These are phyloP conservation scores for Cinnamomum micranthum DNA, from an alignment of 164 flowering plant species.

Conservation along the genomic window DNA sequence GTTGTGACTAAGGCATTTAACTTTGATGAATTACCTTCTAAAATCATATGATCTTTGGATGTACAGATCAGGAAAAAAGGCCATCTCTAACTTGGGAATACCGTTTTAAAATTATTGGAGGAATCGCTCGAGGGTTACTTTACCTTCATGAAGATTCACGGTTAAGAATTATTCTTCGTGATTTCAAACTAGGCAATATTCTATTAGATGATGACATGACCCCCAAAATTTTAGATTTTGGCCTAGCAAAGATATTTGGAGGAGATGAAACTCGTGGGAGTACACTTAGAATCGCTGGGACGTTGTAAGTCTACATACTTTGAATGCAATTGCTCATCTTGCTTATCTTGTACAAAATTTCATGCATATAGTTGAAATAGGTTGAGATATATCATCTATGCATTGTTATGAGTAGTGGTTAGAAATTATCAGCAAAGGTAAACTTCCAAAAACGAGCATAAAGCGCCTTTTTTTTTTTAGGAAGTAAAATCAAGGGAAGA, in stretches of 20 bases:
- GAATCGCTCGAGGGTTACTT: conserved; percentile 27
- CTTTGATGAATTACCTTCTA: too few relatives aligned
- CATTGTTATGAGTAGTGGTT: too few relatives aligned
- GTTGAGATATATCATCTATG: too few relatives aligned
- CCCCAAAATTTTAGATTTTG: conserved; percentile 43
- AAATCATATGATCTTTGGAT: background rate
- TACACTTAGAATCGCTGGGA: conserved; percentile 24
- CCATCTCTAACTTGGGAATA: conserved; percentile 22
- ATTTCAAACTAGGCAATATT: conserved; percentile 35
- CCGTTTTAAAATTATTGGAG: conserved; percentile 28
- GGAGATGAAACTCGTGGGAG: conserved; percentile 19
- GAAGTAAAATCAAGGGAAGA: too few relatives aligned
- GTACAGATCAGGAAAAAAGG: conserved; percentile 18
- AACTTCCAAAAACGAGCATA: too few relatives aligned
- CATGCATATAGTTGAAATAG: too few relatives aligned
- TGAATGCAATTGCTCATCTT: conserved; percentile 19
- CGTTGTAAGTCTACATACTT: conserved; percentile 16
- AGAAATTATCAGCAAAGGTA: too few relatives aligned
- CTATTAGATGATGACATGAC: conserved; percentile 31
- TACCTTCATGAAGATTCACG: conserved; percentile 44
- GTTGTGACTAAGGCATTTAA: too few relatives aligned
- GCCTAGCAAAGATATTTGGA: conserved; percentile 31
- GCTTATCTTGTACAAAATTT: background rate
- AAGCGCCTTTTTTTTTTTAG: too few relatives aligned
- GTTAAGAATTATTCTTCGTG: conserved; percentile 31